A percentile compares a stretch with the other conserved stretches of the same genome.
These are phyloP conservation scores for Talaromyces sp. DNA, from an alignment of 2,329 filamentous ascomycete species.

Conservation along the genomic window DNA sequence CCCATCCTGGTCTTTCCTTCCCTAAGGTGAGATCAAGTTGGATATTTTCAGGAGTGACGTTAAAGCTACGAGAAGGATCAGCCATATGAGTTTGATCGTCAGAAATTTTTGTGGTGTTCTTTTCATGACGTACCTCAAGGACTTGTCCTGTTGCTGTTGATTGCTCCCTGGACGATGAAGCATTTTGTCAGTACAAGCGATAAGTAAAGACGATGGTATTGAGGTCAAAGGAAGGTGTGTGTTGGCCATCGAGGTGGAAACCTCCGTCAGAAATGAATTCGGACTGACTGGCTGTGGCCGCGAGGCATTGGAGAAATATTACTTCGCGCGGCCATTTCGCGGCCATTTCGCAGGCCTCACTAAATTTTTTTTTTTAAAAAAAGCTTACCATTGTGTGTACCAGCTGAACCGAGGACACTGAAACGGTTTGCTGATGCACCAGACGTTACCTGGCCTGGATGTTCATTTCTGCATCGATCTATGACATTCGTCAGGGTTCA, in stretches of 20 bases:
- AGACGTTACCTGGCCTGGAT: constrained; percentile 46
- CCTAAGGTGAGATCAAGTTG: constrained; percentile 59
- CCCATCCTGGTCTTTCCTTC: constrained; percentile 73
- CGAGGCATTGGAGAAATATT: not conserved
- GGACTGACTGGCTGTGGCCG: not conserved
- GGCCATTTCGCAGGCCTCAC: not conserved
- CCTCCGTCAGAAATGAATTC: not conserved
- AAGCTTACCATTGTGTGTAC: constrained; percentile 32
- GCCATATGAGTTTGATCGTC: not conserved
- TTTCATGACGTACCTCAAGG: not conserved
- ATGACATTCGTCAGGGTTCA: not conserved
- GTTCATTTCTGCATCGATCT: constrained; percentile 60
- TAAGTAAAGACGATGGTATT: not conserved
- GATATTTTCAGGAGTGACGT: constrained; percentile 58
- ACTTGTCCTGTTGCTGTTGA: constrained; percentile 17
- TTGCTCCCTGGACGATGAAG: constrained; percentile 3
- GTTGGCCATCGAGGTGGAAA: not conserved
- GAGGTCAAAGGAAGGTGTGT: not conserved
- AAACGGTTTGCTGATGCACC: constrained; percentile 56
- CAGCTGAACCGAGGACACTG: constrained; percentile 41
- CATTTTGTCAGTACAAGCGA: not conserved
- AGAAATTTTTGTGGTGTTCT: not conserved
- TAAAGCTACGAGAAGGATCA: constrained; percentile 42
- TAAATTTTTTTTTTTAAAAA: not conserved
- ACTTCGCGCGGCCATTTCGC: not conserved